A percentile compares a stretch with the other conserved stretches of the same genome.
phyloP scores from a whole-genome alignment of 2,329 filamentous ascomycete genomes.

The Daldinia sp. region DNA sequence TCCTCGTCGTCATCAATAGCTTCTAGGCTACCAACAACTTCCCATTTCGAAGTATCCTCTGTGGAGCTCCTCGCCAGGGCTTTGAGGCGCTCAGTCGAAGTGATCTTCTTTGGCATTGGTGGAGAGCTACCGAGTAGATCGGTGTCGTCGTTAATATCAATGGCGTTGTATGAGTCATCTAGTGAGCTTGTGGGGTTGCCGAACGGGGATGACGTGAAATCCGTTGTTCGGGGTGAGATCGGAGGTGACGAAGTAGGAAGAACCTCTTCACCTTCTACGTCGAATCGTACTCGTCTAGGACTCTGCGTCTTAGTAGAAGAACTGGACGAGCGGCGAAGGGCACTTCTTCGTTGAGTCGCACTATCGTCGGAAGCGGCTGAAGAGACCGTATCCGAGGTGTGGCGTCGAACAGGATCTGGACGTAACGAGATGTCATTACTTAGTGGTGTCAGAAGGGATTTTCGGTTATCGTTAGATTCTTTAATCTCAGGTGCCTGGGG shows the following conservation, averaged over 20 bases:
- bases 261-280: conserved; percentile 67
- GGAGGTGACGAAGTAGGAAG: conserved; percentile 66
- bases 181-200: conserved; percentile 39
- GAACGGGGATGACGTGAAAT: conserved; percentile 48
- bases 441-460: conserved; percentile 28
- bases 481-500: conserved; percentile 42
- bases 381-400: conserved; percentile 58
- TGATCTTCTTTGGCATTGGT: conserved; percentile 60
- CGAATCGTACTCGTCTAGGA: conserved; percentile 69
- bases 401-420: conserved; percentile 50
- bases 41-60: conserved; percentile 63
- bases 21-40: conserved; percentile 51
- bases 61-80: conserved; percentile 60
- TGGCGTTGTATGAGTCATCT: conserved; percentile 39
- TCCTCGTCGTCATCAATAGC: conserved; percentile 45
- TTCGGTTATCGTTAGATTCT: conserved; percentile 40
- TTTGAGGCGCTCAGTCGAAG: conserved; percentile 63
- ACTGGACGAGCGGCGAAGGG: conserved; percentile 64
- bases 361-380: conserved; percentile 63
- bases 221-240: conserved; percentile 39
- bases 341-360: conserved; percentile 61
- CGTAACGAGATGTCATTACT: conserved; percentile 38
- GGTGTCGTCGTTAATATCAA: conserved; percentile 48
- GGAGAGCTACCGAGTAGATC: conserved; percentile 46
- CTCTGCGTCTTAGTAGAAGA: conserved; percentile 59